These are phyloP conservation scores for Phytophthora aleatoria DNA, from an alignment of 352 stramenopile species.

Conservation along the genomic window DNA sequence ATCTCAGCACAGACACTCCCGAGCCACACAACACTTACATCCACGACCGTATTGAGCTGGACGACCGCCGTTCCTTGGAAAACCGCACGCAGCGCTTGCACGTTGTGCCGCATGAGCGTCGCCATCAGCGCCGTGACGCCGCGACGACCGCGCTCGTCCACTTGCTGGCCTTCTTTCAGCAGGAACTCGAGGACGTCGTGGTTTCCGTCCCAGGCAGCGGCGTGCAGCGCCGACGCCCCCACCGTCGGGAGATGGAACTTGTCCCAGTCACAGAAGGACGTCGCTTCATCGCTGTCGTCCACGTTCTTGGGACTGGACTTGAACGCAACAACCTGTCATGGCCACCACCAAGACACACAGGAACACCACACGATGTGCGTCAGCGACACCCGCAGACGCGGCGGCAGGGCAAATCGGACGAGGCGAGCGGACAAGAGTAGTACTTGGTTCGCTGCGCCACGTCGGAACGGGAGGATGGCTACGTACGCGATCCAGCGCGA, in stretches of 20 bases:
- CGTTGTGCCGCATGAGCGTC: slow-evolving; percentile 42
- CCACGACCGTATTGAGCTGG: slow-evolving; percentile 39
- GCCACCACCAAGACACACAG: slow-evolving; percentile 6
- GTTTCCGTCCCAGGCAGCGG: slow-evolving; percentile 39
- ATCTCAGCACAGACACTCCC: neutral
- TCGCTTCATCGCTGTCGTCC: slow-evolving; percentile 23
- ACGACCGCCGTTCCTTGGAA: slow-evolving; percentile 34
- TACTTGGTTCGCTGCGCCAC: slow-evolving; percentile 16
- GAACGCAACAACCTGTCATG: slow-evolving; percentile 26
- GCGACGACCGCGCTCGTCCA: slow-evolving; percentile 29
- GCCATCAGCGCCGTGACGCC: slow-evolving; percentile 40
- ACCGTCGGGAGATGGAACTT: slow-evolving; percentile 40
- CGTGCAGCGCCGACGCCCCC: slow-evolving; percentile 41
- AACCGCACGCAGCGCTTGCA: slow-evolving; percentile 41
- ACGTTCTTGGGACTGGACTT: slow-evolving; percentile 19
- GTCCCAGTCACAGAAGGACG: slow-evolving; percentile 44
- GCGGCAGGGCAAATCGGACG: slow-evolving; percentile 29
- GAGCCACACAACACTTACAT: slow-evolving; percentile 21
- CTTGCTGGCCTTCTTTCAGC: slow-evolving; percentile 29
- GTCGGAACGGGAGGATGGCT: slow-evolving; percentile 20
- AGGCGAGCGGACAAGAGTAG: slow-evolving; percentile 39
- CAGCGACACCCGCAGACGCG: slow-evolving; percentile 28
- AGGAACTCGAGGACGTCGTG: slow-evolving; percentile 35
- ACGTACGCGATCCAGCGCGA: slow-evolving; percentile 41
- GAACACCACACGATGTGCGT: slow-evolving; percentile 22